phyloP scores from a whole-genome alignment of 257 asterid species.

The Perilla frutescens region DNA sequence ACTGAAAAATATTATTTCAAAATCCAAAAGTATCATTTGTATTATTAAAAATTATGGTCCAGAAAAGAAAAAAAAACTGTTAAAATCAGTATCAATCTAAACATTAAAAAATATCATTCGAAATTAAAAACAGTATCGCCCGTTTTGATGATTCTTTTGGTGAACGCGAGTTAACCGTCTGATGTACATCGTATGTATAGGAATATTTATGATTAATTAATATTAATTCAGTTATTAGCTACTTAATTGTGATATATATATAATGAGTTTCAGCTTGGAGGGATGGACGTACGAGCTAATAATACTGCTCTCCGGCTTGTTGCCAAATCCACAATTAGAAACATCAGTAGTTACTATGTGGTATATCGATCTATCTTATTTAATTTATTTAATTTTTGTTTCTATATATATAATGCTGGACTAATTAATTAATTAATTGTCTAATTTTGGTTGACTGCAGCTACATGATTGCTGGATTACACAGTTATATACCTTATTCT shows the following conservation, averaged over 20 bases:
- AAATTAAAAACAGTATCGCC: too few species aligned
- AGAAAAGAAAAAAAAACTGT: too few species aligned
- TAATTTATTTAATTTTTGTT: constrained; percentile 35
- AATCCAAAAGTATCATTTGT: too few species aligned
- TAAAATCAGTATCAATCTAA: too few species aligned
- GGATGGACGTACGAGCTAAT: constrained; percentile 84
- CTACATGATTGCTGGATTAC: constrained; percentile 57
- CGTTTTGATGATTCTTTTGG: too few species aligned
- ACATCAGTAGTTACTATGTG: constrained; percentile 75
- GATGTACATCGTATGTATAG: too few species aligned
- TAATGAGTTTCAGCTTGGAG: constrained; percentile 50
- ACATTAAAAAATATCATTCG: too few species aligned
- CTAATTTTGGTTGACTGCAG: constrained; percentile 42
- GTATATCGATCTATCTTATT: constrained; percentile 25
- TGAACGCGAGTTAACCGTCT: too few species aligned
- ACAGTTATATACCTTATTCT: constrained; percentile 64
- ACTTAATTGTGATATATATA: too few species aligned
- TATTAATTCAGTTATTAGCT: background rate
- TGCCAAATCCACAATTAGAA: constrained; percentile 72
- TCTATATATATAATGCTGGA: background rate
- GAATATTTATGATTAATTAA: background rate
- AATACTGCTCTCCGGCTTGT: constrained; percentile 29
- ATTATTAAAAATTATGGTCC: too few species aligned
- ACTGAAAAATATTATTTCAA: too few species aligned
- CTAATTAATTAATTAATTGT: background rate